These are phyloP conservation scores for Aureobasidium sp. DNA, from an alignment of 2,329 filamentous ascomycete genomes.

Conservation along the genomic window DNA sequence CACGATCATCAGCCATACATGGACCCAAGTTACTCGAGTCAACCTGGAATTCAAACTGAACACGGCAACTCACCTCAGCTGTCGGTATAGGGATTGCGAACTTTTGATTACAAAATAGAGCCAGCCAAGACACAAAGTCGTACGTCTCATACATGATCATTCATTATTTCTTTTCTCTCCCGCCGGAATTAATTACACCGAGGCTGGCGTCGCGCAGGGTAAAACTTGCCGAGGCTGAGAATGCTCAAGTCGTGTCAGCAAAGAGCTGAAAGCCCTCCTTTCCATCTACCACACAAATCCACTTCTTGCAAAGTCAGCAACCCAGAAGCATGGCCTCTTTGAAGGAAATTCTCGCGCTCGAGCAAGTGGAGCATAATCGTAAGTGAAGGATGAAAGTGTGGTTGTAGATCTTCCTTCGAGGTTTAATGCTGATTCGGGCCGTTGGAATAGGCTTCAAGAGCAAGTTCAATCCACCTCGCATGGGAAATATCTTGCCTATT, in stretches of 20 bases:
- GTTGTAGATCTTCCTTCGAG: background rate
- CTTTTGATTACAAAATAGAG: too few relatives aligned
- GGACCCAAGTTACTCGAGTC: too few relatives aligned
- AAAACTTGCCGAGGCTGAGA: background rate
- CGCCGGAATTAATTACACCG: background rate
- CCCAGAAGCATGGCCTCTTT: background rate
- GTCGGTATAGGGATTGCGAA: too few relatives aligned
- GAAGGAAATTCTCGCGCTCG: constrained; percentile 4
- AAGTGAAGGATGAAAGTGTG: background rate
- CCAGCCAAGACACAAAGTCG: too few relatives aligned
- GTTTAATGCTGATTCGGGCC: background rate
- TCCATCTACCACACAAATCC: background rate
- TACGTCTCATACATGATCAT: too few relatives aligned
- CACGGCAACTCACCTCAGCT: too few relatives aligned
- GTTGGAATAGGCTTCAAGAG: background rate
- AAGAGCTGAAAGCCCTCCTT: background rate
- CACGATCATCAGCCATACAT: too few relatives aligned
- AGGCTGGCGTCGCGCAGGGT: background rate
- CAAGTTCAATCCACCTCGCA: constrained; percentile 28
- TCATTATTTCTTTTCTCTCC: background rate
- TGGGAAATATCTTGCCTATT: constrained; percentile 32
- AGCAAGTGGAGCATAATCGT: background rate
- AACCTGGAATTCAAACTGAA: too few relatives aligned
- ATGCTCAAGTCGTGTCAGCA: background rate
- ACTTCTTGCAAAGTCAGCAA: background rate